Evolutionary conservation across 106 monocot genomes (phyloP).

Genomic region (Agapanthus africanus): DNA sequence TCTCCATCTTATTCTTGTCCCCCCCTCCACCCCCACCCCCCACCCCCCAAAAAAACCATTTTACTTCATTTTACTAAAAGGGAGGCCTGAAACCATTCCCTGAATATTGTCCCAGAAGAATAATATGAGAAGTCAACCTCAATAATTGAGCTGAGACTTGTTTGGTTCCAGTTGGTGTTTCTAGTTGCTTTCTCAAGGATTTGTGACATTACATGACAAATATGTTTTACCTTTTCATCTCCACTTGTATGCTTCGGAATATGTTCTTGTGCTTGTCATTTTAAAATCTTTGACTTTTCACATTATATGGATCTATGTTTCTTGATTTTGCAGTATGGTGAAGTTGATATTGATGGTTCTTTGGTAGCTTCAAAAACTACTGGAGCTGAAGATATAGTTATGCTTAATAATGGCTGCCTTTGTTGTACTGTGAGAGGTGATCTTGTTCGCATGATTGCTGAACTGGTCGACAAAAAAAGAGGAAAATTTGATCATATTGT

Average conservation of each 20-base stretch:
- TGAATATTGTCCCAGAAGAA: not conserved
- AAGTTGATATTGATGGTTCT: slow-evolving; percentile 93
- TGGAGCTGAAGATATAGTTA: slow-evolving; percentile 88
- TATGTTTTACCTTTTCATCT: not conserved
- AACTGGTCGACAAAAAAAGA: slow-evolving; percentile 82
- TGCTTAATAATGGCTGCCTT: slow-evolving; percentile 97
- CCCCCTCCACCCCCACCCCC: too few species aligned
- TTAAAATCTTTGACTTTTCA: not conserved
- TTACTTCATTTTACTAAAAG: not conserved
- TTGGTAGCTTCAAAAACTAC: slow-evolving; percentile 86
- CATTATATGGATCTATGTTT: not conserved
- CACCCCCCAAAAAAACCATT: too few species aligned
- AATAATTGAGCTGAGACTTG: not conserved
- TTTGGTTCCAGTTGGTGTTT: not conserved
- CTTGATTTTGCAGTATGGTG: slow-evolving; percentile 67
- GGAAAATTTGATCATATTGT: slow-evolving; percentile 97
- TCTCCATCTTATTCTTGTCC: not conserved
- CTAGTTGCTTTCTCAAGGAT: not conserved
- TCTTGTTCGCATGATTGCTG: slow-evolving; percentile 90
- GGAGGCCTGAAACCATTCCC: not conserved
- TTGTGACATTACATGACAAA: not conserved
- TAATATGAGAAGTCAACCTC: not conserved
- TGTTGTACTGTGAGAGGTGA: slow-evolving; percentile 99
- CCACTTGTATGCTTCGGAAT: not conserved
- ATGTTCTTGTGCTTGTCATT: not conserved